phyloP scores from a whole-genome alignment of 208 protist species.

The Acanthamoeba sp. region DNA sequence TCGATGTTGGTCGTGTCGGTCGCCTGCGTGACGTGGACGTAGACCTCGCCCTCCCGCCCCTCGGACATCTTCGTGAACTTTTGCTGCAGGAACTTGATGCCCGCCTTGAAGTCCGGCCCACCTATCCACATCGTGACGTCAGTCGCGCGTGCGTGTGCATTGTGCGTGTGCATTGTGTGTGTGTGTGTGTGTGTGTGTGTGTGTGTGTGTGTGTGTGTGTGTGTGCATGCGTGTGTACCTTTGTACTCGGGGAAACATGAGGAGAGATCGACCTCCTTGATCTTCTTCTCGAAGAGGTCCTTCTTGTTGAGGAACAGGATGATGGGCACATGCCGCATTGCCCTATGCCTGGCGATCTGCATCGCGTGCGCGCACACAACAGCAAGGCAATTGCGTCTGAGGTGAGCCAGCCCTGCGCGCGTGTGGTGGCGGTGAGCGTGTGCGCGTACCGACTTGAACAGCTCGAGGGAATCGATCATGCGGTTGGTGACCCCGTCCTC shows the following conservation, averaged over 20 bases:
- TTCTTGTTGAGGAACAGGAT: conserved; percentile 92
- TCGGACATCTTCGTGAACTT: conserved; percentile 83
- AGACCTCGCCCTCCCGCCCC: conserved; percentile 82
- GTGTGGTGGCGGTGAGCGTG: too few relatives aligned
- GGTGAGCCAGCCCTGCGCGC: too few relatives aligned
- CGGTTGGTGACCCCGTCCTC: conserved; percentile 90
- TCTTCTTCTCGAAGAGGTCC: conserved; percentile 91
- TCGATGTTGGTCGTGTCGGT: conserved; percentile 91
- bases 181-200: not conserved
- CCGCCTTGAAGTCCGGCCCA: conserved; percentile 81
- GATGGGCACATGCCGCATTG: conserved; percentile 86
- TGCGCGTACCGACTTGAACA: conserved; percentile 80
- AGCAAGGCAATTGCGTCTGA: too few relatives aligned
- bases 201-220: not conserved
- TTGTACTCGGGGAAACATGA: conserved; percentile 88
- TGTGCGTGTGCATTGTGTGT: too few relatives aligned
- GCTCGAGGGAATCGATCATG: conserved; percentile 88
- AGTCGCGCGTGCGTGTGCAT: too few relatives aligned
- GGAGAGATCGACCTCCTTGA: conserved; percentile 83
- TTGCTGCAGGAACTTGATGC: conserved; percentile 84
- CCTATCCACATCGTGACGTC: too few relatives aligned
- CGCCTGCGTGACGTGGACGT: conserved; percentile 89
- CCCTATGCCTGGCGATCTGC: conserved; percentile 85
- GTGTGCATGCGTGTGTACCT: not conserved
- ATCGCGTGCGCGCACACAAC: not conserved